Conservation (phyloP, 1,284 basidiomycete species). For the Polyporus tsugae region DNA sequence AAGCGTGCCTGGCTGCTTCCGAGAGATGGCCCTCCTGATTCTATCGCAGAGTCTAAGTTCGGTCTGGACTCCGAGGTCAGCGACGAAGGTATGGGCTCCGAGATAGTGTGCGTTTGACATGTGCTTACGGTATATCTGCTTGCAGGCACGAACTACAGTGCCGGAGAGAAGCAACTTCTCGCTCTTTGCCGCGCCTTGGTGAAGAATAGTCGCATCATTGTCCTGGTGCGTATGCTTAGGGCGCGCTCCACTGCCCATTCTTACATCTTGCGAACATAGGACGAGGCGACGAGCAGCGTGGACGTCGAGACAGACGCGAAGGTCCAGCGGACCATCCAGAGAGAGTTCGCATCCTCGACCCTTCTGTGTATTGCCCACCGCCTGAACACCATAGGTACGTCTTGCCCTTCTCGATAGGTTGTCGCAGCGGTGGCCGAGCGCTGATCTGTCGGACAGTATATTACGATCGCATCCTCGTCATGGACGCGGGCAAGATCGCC, state of each 20-base stretch:
- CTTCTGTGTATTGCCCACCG: slow-evolving; percentile 82
- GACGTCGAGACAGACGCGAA: slow-evolving; percentile 86
- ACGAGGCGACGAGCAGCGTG: slow-evolving; percentile 86
- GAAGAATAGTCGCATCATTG: slow-evolving; percentile 74
- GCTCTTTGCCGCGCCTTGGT: slow-evolving; percentile 78
- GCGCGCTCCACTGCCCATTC: neutral
- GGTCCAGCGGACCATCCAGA: slow-evolving; percentile 78
- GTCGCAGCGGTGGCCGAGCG: neutral
- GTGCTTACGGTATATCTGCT: neutral
- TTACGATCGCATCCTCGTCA: slow-evolving; percentile 81
- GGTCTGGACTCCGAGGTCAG: slow-evolving; percentile 69
- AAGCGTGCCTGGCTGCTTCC: slow-evolving; percentile 70
- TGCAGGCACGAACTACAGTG: slow-evolving; percentile 74
- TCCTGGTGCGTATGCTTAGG: slow-evolving; percentile 56
- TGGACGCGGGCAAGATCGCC: slow-evolving; percentile 73
- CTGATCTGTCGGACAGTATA: slow-evolving; percentile 52
- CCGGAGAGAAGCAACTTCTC: slow-evolving; percentile 82
- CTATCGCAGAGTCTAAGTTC: slow-evolving; percentile 67
- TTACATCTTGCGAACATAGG: slow-evolving; percentile 43
- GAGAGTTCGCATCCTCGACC: slow-evolving; percentile 69
- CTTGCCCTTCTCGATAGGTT: slow-evolving; percentile 3
- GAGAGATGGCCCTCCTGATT: slow-evolving; percentile 54
- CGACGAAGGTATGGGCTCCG: slow-evolving; percentile 59
- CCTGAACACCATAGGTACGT: slow-evolving; percentile 75
- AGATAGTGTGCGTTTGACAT: neutral